Evolutionary conservation across 2,329 filamentous ascomycete genomes (phyloP).

Genomic region (Polytolypa hystricis): DNA sequence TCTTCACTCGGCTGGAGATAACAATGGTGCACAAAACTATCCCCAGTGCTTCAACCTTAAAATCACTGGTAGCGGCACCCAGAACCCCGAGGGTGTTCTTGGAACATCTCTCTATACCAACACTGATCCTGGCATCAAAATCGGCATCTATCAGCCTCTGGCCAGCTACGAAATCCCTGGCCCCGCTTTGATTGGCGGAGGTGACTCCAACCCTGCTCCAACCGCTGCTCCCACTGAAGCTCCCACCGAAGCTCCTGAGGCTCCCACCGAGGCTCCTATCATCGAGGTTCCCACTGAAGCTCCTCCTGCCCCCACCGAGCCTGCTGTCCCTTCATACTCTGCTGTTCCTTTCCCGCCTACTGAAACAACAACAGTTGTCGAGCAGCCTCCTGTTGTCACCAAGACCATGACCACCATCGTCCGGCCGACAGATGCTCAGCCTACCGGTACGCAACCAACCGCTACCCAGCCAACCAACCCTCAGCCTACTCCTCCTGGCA

Average conservation of each 20-base stretch:
- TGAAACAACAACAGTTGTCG: no score
- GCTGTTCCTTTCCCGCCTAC: neutral
- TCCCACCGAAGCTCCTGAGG: neutral
- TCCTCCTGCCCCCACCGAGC: neutral
- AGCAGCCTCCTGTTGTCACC: no score
- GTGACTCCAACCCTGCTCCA: neutral
- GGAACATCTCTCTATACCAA: conserved; percentile 47
- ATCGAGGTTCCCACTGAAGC: no score
- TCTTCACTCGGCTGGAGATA: conserved; percentile 37
- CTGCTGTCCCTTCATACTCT: neutral
- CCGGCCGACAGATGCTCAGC: no score
- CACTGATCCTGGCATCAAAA: conserved; percentile 46
- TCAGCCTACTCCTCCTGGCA: no score
- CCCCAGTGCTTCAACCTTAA: conserved; percentile 51
- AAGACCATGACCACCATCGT: no score
- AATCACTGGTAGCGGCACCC: conserved; percentile 44
- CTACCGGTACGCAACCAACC: no score
- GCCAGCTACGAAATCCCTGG: conserved; percentile 42
- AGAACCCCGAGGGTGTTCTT: conserved; percentile 36
- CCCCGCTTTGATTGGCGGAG: conserved; percentile 23
- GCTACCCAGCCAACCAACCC: no score
- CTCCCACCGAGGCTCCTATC: no score
- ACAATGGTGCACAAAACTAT: conserved; percentile 44
- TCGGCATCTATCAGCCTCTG: conserved; percentile 47
- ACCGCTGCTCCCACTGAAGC: neutral